Conservation (phyloP, 1,284 basidiomycete genomes). For the Dichomitus squalens region DNA sequence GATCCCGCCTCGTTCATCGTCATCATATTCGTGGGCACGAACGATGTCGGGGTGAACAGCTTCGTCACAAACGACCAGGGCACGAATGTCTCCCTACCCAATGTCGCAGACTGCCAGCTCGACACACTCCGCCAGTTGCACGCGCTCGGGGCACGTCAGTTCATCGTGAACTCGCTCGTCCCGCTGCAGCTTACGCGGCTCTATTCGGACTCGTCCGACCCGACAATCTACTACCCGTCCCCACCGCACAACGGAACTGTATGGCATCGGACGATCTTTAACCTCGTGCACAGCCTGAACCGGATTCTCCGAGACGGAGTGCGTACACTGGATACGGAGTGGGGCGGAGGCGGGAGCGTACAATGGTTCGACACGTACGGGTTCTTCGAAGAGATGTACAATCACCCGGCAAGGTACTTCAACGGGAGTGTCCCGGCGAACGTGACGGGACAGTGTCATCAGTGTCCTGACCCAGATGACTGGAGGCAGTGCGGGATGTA, state of each 20-base stretch:
- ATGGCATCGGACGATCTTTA: slow-evolving; percentile 6
- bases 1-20: slow-evolving; percentile 5
- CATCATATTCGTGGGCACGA: slow-evolving; percentile 6
- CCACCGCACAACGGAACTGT: slow-evolving; percentile 8
- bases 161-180: slow-evolving; percentile 13
- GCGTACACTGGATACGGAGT: slow-evolving; percentile 4
- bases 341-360: slow-evolving; percentile 1
- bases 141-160: slow-evolving; percentile 3
- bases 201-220: slow-evolving; percentile 2
- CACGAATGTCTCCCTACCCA: background rate
- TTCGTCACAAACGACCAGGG: slow-evolving; percentile 8
- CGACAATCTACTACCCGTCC: slow-evolving; percentile 4
- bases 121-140: slow-evolving; percentile 4
- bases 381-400: slow-evolving; percentile 9
- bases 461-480: slow-evolving; percentile 9
- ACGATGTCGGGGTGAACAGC: slow-evolving; percentile 9
- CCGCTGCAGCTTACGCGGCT: slow-evolving; percentile 7
- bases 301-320: slow-evolving; percentile 6
- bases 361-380: slow-evolving; percentile 11
- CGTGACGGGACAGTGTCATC: slow-evolving; percentile 10
- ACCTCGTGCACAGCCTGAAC: slow-evolving; percentile 11
- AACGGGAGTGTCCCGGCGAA: slow-evolving; percentile 12
- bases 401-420: slow-evolving; percentile 6
- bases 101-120: slow-evolving; percentile 11
- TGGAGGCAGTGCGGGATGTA: slow-evolving; percentile 11